phyloP scores from a whole-genome alignment of 2,329 filamentous ascomycete genomes.

The Trichoderma oligosporum region DNA sequence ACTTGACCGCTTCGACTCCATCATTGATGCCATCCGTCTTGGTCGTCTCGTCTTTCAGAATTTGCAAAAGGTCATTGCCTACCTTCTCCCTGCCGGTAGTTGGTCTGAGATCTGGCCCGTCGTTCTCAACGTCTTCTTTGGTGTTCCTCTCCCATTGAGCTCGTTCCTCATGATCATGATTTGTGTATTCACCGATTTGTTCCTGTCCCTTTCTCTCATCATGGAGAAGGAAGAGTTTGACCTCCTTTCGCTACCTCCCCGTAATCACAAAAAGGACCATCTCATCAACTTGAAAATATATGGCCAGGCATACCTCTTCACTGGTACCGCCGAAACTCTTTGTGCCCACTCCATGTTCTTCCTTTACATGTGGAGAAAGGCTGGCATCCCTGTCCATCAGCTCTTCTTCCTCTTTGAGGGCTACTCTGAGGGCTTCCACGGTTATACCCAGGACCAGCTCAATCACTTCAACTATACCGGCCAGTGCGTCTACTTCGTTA shows the following conservation, averaged over 20 bases:
- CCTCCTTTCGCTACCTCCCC: slow-evolving; percentile 47
- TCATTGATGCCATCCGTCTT: slow-evolving; percentile 59
- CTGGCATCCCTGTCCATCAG: slow-evolving; percentile 44
- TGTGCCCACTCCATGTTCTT: slow-evolving; percentile 52
- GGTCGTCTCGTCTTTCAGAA: slow-evolving; percentile 42
- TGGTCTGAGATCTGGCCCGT: slow-evolving; percentile 58
- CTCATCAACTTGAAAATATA: slow-evolving; percentile 52
- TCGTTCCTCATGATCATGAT: slow-evolving; percentile 58
- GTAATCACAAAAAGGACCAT: slow-evolving; percentile 48
- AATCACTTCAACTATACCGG: slow-evolving; percentile 46
- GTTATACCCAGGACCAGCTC: slow-evolving; percentile 44
- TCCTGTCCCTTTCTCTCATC: slow-evolving; percentile 48
- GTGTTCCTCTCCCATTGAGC: slow-evolving; percentile 48
- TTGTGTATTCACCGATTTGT: slow-evolving; percentile 53
- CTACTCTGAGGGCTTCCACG: slow-evolving; percentile 47
- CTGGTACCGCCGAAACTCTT: slow-evolving; percentile 49
- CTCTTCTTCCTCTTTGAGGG: slow-evolving; percentile 50
- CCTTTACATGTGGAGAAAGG: slow-evolving; percentile 47
- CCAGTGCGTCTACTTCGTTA: slow-evolving; percentile 53
- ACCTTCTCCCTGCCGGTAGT: slow-evolving; percentile 49
- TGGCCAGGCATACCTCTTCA: slow-evolving; percentile 49
- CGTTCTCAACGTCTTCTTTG: slow-evolving; percentile 53
- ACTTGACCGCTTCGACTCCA: slow-evolving; percentile 67
- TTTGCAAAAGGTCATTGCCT: slow-evolving; percentile 41
- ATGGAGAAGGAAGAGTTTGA: slow-evolving; percentile 56